phyloP scores from a whole-genome alignment of 2,329 filamentous ascomycete genomes.

The Beauveria medogensis region DNA sequence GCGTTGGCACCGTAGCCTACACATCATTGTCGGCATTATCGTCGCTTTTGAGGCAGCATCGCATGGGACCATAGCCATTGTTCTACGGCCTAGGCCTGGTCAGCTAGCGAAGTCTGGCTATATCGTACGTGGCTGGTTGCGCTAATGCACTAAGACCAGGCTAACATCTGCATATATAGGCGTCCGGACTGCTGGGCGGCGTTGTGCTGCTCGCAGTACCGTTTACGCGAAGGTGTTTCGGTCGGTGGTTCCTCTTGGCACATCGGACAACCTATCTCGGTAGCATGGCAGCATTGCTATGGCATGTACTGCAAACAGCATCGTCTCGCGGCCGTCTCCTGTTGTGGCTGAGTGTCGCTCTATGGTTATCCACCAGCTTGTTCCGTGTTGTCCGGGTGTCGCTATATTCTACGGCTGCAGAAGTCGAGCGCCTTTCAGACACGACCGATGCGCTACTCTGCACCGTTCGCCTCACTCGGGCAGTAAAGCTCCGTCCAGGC shows the following conservation, averaged over 20 bases:
- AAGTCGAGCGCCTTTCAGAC: not conserved
- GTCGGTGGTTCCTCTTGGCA: not conserved
- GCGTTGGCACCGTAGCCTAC: not conserved
- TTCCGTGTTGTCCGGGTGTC: not conserved
- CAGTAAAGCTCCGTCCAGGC: not conserved
- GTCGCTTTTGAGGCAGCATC: not conserved
- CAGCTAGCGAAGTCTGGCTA: not conserved
- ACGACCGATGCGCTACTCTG: not conserved
- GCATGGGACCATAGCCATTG: not conserved
- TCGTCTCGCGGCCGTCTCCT: not conserved
- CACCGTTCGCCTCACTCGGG: not conserved
- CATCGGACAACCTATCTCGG: not conserved
- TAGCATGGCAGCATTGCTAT: not conserved
- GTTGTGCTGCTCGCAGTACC: not conserved
- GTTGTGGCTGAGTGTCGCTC: not conserved
- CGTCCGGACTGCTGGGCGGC: not conserved
- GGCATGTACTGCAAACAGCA: not conserved
- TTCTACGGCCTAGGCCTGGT: not conserved
- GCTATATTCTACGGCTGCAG: not conserved
- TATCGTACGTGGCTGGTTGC: not conserved
- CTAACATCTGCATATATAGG: not conserved
- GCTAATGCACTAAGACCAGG: not conserved
- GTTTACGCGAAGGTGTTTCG: not conserved
- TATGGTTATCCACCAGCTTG: not conserved
- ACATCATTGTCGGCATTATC: not conserved